These are phyloP conservation scores for Hyphopichia homilentoma DNA, from an alignment of 805 yeast species.

Conservation along the genomic window DNA sequence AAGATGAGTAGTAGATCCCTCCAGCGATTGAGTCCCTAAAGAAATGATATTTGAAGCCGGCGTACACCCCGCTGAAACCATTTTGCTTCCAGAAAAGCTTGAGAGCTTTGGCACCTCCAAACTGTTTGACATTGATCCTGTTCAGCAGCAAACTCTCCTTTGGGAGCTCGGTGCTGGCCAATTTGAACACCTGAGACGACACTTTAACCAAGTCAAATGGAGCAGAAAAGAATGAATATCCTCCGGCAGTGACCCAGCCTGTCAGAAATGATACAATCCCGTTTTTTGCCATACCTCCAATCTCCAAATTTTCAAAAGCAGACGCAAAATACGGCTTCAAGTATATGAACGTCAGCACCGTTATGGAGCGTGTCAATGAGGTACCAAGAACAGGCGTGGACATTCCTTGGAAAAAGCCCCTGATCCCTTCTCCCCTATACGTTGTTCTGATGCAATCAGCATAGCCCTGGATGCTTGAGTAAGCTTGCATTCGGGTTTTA, in stretches of 20 bases:
- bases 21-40: constrained; percentile 61
- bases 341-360: constrained; percentile 53
- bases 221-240: constrained; percentile 54
- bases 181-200: constrained; percentile 58
- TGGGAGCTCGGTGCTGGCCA: constrained; percentile 28
- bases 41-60: constrained; percentile 61
- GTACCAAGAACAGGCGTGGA: constrained; percentile 61
- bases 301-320: neutral
- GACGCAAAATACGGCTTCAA: too few relatives aligned
- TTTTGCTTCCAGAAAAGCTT: constrained; percentile 45
- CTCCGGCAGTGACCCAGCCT: constrained; percentile 58
- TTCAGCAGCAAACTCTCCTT: neutral
- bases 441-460: constrained; percentile 52
- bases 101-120: constrained; percentile 3
- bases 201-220: constrained; percentile 77
- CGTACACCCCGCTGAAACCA: constrained; percentile 57
- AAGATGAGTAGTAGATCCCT: constrained; percentile 62
- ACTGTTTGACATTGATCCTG: constrained; percentile 1
- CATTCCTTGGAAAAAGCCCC: constrained; percentile 66
- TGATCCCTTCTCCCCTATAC: constrained; percentile 51
- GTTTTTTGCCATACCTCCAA: constrained; percentile 7
- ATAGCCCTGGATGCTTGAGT: constrained; percentile 46
- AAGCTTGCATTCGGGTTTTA: constrained; percentile 75
- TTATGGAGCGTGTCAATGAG: constrained; percentile 54
- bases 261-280: constrained; percentile 44